These are phyloP conservation scores for Candida corydali DNA, from an alignment of 805 yeast species.

Conservation along the genomic window DNA sequence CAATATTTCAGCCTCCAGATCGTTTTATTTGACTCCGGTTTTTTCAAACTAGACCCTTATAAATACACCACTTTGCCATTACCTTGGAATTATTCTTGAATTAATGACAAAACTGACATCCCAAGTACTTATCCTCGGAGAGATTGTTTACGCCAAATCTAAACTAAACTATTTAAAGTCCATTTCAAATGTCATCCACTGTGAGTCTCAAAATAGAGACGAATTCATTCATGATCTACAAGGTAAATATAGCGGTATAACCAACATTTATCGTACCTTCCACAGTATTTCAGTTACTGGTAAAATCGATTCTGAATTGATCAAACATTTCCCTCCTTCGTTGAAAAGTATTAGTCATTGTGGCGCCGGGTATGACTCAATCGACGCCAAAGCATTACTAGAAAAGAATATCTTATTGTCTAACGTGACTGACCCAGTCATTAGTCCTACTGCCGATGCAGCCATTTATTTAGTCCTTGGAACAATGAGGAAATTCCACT, in stretches of 20 bases:
- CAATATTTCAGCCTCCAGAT: too few relatives aligned
- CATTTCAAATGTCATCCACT: constrained; percentile 35
- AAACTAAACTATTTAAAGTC: constrained; percentile 59
- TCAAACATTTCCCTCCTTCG: constrained; percentile 48
- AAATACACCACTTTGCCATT: too few relatives aligned
- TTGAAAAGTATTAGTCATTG: constrained; percentile 53
- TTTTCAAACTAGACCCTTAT: too few relatives aligned
- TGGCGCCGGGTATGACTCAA: constrained; percentile 77
- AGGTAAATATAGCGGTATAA: constrained; percentile 39
- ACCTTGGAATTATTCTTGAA: too few relatives aligned
- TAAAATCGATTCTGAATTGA: constrained; percentile 58
- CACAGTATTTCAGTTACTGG: constrained; percentile 52
- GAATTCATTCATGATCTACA: constrained; percentile 42
- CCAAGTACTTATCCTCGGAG: constrained; percentile 63
- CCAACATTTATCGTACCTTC: constrained; percentile 49
- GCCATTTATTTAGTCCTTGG: constrained; percentile 60
- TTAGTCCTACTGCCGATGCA: constrained; percentile 67
- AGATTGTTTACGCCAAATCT: constrained; percentile 52
- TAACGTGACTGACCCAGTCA: constrained; percentile 63
- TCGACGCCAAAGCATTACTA: constrained; percentile 51
- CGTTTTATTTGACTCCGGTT: too few relatives aligned
- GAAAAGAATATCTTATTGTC: constrained; percentile 55
- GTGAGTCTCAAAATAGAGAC: constrained; percentile 29
- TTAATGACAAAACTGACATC: too few relatives aligned
- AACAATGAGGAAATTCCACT: constrained; percentile 63